A percentile compares a stretch with the other conserved stretches of the same genome.
Evolutionary conservation across 768 basidiomycete species (phyloP).

Genomic region (Xerocomellus amylosporus): DNA sequence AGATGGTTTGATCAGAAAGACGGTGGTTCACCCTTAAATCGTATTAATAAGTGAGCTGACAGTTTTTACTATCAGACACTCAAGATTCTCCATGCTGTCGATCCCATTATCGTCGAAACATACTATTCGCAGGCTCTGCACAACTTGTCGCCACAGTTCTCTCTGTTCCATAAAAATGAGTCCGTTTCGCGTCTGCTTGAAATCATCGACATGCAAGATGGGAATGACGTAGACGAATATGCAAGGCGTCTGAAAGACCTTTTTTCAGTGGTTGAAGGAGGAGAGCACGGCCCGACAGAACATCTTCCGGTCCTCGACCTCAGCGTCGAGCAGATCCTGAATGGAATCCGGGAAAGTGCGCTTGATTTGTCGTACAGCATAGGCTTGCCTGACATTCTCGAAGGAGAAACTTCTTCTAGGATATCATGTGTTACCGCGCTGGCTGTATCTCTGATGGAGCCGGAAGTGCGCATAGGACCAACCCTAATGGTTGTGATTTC

Average conservation of each 20-base stretch:
- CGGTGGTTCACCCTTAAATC: slow-evolving; percentile 39
- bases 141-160: slow-evolving; percentile 33
- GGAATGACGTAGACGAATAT: slow-evolving; percentile 56
- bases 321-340: slow-evolving; percentile 55
- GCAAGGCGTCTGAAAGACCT: slow-evolving; percentile 47
- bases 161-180: slow-evolving; percentile 40
- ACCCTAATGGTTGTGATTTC: slow-evolving; percentile 66
- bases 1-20: slow-evolving; percentile 56
- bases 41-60: neutral
- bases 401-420: slow-evolving; percentile 42
- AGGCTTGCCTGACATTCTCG: slow-evolving; percentile 9
- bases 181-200: slow-evolving; percentile 51
- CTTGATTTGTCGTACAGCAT: neutral
- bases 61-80: slow-evolving; percentile 48
- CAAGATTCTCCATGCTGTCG: slow-evolving; percentile 53
- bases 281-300: slow-evolving; percentile 23
- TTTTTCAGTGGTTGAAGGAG: slow-evolving; percentile 39
- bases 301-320: slow-evolving; percentile 49
- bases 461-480: slow-evolving; percentile 41
- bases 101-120: slow-evolving; percentile 53
- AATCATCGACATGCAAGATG: slow-evolving; percentile 45
- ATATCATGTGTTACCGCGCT: slow-evolving; percentile 44
- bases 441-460: slow-evolving; percentile 44
- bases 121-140: slow-evolving; percentile 49
- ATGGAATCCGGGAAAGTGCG: slow-evolving; percentile 50